Evolutionary conservation across 768 basidiomycete genomes (phyloP).

Genomic region (Suillus bovinus): DNA sequence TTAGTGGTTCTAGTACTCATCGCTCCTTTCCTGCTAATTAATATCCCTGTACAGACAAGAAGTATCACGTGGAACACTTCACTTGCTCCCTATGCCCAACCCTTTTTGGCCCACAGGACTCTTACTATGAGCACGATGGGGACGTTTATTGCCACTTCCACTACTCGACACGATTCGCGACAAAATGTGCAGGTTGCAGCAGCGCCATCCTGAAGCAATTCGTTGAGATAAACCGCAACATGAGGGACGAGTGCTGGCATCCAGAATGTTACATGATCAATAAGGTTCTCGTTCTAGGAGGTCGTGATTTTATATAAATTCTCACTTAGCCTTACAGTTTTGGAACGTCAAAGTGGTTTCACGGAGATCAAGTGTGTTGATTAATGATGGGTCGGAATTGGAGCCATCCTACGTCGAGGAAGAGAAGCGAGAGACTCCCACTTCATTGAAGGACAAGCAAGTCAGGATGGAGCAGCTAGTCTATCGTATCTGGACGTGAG

Average conservation of each 20-base stretch:
- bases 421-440: constrained; percentile 77
- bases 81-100: constrained; percentile 97
- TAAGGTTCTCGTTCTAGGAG: constrained; percentile 59
- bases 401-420: constrained; percentile 68
- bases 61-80: constrained; percentile 99
- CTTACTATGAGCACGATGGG: constrained; percentile 98
- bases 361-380: constrained; percentile 64
- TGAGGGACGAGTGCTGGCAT: constrained; percentile 99
- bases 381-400: constrained; percentile 51
- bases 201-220: constrained; percentile 99
- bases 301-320: constrained; percentile 15
- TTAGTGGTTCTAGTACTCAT: constrained; percentile 44
- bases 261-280: constrained; percentile 99
- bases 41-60: constrained; percentile 70
- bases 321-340: constrained; percentile 54
- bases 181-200: constrained; percentile 96
- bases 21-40: constrained; percentile 17
- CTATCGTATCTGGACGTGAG: constrained; percentile 98
- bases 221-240: constrained; percentile 98
- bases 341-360: constrained; percentile 97
- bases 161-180: constrained; percentile 97
- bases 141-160: constrained; percentile 99
- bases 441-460: constrained; percentile 86
- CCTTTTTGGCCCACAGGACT: constrained; percentile 96
- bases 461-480: constrained; percentile 95